Percentiles rank a stretch among this genome's conserved stretches.
phyloP scores from a whole-genome alignment of 441 rosid species.

The Breynia disticha region DNA sequence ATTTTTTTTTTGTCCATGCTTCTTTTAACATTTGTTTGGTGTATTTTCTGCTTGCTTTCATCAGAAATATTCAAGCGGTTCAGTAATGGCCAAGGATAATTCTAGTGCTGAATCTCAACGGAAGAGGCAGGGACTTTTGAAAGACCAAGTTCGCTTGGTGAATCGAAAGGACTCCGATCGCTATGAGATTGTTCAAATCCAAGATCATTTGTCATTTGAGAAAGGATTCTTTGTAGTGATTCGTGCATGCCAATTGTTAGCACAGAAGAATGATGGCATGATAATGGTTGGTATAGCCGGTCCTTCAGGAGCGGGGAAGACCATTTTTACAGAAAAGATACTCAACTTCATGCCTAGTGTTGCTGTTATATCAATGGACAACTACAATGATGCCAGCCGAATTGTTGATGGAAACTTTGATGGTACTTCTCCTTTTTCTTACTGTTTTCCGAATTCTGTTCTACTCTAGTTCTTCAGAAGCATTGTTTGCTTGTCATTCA shows the following conservation, averaged over 20 bases:
- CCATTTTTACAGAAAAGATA: slow-evolving; percentile 85
- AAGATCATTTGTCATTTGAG: slow-evolving; percentile 68
- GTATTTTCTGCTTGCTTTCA: slow-evolving; percentile 19
- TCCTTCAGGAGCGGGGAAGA: slow-evolving; percentile 98
- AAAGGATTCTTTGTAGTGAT: slow-evolving; percentile 84
- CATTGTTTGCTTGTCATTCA: background rate
- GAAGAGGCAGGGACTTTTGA: slow-evolving; percentile 65
- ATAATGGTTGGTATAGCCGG: slow-evolving; percentile 87
- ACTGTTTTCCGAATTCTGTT: slow-evolving; percentile 3
- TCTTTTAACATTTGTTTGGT: slow-evolving; percentile 1
- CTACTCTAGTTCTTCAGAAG: background rate
- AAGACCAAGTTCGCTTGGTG: slow-evolving; percentile 63
- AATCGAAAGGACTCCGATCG: slow-evolving; percentile 71
- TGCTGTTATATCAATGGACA: slow-evolving; percentile 91
- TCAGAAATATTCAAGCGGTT: slow-evolving; percentile 14
- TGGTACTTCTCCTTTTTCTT: slow-evolving; percentile 37
- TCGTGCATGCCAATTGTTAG: slow-evolving; percentile 81
- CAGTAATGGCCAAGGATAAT: slow-evolving; percentile 40
- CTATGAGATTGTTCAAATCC: slow-evolving; percentile 61
- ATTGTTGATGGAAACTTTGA: slow-evolving; percentile 94
- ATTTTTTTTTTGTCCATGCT: background rate
- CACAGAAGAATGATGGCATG: slow-evolving; percentile 80
- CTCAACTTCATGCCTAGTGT: slow-evolving; percentile 77
- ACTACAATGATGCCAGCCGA: slow-evolving; percentile 83
- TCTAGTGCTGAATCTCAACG: slow-evolving; percentile 48